Base-by-base conservation (phyloP, 495 filamentous ascomycete genomes). In the Trichoderma orchidacearum region DNA sequence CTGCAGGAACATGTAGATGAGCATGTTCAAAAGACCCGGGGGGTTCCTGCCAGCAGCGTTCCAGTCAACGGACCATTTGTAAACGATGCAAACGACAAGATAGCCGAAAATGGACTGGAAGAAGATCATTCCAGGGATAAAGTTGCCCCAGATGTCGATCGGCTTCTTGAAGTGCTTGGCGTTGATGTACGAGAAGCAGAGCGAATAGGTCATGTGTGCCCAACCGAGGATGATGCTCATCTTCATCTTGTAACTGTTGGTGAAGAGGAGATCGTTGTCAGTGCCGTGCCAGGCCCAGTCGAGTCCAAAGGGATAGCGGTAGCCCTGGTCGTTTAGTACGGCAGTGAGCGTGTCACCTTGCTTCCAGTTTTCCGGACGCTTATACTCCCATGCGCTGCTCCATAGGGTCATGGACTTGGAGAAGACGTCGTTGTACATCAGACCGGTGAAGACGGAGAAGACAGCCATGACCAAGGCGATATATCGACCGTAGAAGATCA, bases 221-320 rank as follows among this genome's bases (percentile, higher is more conserved):
- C 93, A 99, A 53, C 93, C 93, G 62, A 99, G 75, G 57, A 96
- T 75, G 65, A 99, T 94, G 76, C 86, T 90, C 68, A 98, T 86
- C 78, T 99, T 99, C 93, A 99, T 97, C 83, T 99, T 99, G 81
- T 92, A 90, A 71, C 86, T 92, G 84, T 99, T 97, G 60, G 80
- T 82, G 74, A 97, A 99, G 23, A 97, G 77, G 29, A 99, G 73
- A 55, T 90, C 84, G 67, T 99, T 99, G 55, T 95, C 91, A 6
- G 90, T 83, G 58, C 85, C 89, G 66, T 97, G 93, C 93, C 93
- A 99, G 59, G 82, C 83, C 91, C 90, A 97, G 66, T 99, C 93
- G 58, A 98, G 72, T 59, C 93, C 93, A 68, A 98, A 93, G 8
- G 94, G 92, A 71, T 95, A 99, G 36, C 87, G 83, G 68, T 95